Evolutionary conservation across 2,329 filamentous ascomycete genomes (phyloP).

Genomic region (Rutstroemia sydowiana): DNA sequence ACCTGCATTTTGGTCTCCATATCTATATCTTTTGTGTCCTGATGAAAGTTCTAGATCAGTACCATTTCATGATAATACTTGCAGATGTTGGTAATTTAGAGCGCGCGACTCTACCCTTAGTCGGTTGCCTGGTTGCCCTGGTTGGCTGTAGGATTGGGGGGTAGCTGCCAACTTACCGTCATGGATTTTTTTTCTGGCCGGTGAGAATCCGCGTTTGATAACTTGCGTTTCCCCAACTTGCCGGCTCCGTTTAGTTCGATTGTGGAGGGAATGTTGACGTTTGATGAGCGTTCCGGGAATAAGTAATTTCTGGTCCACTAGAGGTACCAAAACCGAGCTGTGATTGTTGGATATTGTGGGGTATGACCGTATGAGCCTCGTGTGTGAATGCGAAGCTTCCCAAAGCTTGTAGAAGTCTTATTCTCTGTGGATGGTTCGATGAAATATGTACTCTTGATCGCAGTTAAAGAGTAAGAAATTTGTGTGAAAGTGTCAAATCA

Average conservation of each 20-base stretch:
- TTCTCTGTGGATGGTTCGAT: too few relatives aligned
- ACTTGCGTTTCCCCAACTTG: constrained; percentile 62
- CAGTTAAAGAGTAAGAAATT: too few relatives aligned
- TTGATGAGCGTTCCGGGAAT: constrained; percentile 18
- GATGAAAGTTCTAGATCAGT: neutral
- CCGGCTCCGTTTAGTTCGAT: constrained; percentile 21
- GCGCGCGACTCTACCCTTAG: too few relatives aligned
- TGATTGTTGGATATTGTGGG: constrained; percentile 4
- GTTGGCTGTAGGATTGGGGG: constrained; percentile 10
- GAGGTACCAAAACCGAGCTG: constrained; percentile 8
- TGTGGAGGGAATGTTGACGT: constrained; percentile 29
- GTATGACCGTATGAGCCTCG: neutral
- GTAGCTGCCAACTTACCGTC: constrained; percentile 43
- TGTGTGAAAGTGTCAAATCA: neutral
- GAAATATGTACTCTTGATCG: too few relatives aligned
- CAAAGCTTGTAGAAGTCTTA: too few relatives aligned
- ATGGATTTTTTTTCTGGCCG: constrained; percentile 53
- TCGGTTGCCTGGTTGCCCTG: too few relatives aligned
- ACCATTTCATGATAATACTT: too few relatives aligned
- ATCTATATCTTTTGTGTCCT: constrained; percentile 50
- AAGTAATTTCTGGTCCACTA: constrained; percentile 16
- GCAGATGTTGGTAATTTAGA: too few relatives aligned
- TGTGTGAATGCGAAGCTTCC: neutral
- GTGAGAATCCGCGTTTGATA: constrained; percentile 52
- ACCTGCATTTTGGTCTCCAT: constrained; percentile 59